Conservation (phyloP, 2,329 filamentous ascomycete genomes). For the Aureobasidium lini region DNA sequence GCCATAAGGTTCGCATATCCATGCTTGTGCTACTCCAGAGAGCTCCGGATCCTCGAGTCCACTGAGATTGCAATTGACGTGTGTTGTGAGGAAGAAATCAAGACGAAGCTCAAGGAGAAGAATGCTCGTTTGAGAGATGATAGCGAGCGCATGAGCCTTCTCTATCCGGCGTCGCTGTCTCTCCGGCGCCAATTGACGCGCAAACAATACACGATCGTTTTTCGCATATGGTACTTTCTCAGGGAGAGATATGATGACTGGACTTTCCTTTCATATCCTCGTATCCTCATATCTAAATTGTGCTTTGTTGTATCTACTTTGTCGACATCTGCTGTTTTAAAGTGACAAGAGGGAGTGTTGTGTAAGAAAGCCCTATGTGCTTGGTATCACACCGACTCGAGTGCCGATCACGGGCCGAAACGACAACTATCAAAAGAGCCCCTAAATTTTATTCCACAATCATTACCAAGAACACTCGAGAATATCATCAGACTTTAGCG, state of each 20-base stretch:
- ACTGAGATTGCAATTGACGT: background rate
- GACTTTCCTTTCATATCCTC: too few relatives aligned
- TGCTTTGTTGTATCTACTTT: too few relatives aligned
- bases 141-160: too few relatives aligned
- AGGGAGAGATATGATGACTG: too few relatives aligned
- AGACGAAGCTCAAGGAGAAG: background rate
- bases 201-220: too few relatives aligned
- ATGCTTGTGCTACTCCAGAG: background rate
- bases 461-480: background rate
- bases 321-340: too few relatives aligned
- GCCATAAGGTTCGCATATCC: constrained; percentile 35
- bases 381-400: background rate
- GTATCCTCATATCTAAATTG: too few relatives aligned
- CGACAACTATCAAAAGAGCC: constrained; percentile 1
- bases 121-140: background rate
- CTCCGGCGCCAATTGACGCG: too few relatives aligned
- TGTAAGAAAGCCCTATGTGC: too few relatives aligned
- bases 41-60: background rate
- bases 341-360: too few relatives aligned
- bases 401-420: constrained; percentile 10
- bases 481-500: background rate
- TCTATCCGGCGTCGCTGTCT: too few relatives aligned
- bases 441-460: background rate
- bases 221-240: too few relatives aligned
- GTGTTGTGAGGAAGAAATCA: background rate